phyloP scores from a whole-genome alignment of 2,329 filamentous ascomycete genomes.

The Atkinsonella hypoxylon region DNA sequence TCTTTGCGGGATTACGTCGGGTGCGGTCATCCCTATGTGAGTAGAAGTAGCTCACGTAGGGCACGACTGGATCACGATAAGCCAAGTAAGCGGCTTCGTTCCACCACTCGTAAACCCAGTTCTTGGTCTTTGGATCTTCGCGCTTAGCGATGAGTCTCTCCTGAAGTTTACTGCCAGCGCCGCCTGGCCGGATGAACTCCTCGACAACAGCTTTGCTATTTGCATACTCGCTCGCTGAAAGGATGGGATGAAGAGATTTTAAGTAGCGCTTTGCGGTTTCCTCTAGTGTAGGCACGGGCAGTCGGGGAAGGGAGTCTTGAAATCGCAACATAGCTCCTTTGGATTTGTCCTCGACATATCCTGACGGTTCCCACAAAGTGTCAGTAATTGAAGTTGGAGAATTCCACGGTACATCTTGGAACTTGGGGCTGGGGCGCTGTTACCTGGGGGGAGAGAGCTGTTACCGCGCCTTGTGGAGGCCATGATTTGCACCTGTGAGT shows the following conservation, averaged over 20 bases:
- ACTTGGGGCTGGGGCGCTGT: not conserved
- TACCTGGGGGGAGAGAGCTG: slow-evolving; percentile 44
- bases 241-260: slow-evolving; percentile 65
- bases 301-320: slow-evolving; percentile 69
- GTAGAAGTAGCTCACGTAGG: slow-evolving; percentile 99
- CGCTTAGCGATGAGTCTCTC: slow-evolving; percentile 71
- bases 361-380: slow-evolving; percentile 28
- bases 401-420: no score
- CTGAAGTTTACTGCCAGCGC: slow-evolving; percentile 72
- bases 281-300: slow-evolving; percentile 72
- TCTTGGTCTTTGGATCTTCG: slow-evolving; percentile 70
- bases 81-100: slow-evolving; percentile 85
- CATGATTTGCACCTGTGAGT: slow-evolving; percentile 28
- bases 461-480: slow-evolving; percentile 41
- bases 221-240: slow-evolving; percentile 56
- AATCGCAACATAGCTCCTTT: slow-evolving; percentile 76
- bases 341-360: slow-evolving; percentile 67
- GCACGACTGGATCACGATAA: slow-evolving; percentile 91
- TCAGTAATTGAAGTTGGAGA: not conserved
- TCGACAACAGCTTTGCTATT: slow-evolving; percentile 71
- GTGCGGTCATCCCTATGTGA: slow-evolving; percentile 89
- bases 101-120: slow-evolving; percentile 99
- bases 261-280: slow-evolving; percentile 73
- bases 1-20: slow-evolving; percentile 78
- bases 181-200: slow-evolving; percentile 81